A percentile compares a stretch with the other conserved stretches of the same genome.
These are phyloP conservation scores for Pichia sp. DNA, from an alignment of 1,139 yeast genomes.

Conservation along the genomic window DNA sequence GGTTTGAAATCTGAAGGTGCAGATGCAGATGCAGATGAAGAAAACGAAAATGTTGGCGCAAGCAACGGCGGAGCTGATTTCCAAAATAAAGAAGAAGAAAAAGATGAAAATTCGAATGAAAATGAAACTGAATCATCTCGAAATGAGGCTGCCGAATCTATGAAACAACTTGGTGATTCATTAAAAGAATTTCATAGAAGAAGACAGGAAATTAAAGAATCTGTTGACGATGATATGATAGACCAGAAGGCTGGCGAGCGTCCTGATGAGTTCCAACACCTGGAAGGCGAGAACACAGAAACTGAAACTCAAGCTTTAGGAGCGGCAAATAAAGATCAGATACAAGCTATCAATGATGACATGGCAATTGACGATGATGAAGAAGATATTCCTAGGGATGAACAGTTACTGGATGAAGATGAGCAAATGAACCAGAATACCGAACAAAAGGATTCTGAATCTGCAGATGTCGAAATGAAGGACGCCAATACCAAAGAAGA, in stretches of 20 bases:
- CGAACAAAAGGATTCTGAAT: constrained; percentile 17
- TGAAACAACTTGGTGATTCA: constrained; percentile 87
- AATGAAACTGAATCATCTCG: constrained; percentile 57
- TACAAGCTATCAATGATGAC: constrained; percentile 72
- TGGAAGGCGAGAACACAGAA: constrained; percentile 76
- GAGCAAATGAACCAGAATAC: constrained; percentile 23
- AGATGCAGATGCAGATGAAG: constrained; percentile 62
- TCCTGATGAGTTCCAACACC: constrained; percentile 89
- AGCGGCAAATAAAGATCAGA: constrained; percentile 77
- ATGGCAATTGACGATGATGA: constrained; percentile 86
- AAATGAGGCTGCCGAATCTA: constrained; percentile 71
- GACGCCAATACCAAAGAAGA: constrained; percentile 34
- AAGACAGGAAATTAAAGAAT: constrained; percentile 75
- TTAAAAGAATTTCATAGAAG: constrained; percentile 89
- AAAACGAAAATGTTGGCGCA: constrained; percentile 66
- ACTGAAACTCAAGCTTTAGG: constrained; percentile 89
- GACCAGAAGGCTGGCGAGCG: constrained; percentile 56
- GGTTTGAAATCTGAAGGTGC: constrained; percentile 77
- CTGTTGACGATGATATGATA: constrained; percentile 44
- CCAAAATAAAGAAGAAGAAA: constrained; percentile 39
- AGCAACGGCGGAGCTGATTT: constrained; percentile 55
- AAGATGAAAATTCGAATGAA: constrained; percentile 33
- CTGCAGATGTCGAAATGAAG: constrained; percentile 23
- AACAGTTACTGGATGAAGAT: constrained; percentile 23
- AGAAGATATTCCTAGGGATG: constrained; percentile 28